Percentiles rank a stretch among this genome's conserved stretches.
Evolutionary conservation across 202 grass and related monocot genomes (phyloP).

Genomic region (Dendrocalamus latiflorus): DNA sequence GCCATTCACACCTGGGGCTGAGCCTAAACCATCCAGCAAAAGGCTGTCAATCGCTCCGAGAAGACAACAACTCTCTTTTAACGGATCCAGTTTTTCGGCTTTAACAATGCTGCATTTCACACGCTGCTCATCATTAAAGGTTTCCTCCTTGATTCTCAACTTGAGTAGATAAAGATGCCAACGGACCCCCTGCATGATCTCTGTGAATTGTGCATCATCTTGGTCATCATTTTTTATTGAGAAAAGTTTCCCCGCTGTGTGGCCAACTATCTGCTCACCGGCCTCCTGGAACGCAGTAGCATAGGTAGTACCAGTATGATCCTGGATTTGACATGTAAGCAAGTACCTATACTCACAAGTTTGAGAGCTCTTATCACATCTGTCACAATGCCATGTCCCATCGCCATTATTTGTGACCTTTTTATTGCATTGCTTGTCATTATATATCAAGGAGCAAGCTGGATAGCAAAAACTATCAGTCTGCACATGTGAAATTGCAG

Average conservation of each 20-base stretch:
- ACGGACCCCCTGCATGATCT: slow-evolving; percentile 41
- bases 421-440: slow-evolving; percentile 58
- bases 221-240: slow-evolving; percentile 46
- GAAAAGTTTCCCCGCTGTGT: slow-evolving; percentile 44
- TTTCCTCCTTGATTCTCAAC: slow-evolving; percentile 76
- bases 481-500: slow-evolving; percentile 36
- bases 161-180: slow-evolving; percentile 71
- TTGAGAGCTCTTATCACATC: slow-evolving; percentile 42
- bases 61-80: slow-evolving; percentile 49
- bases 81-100: slow-evolving; percentile 60
- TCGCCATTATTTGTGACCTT: slow-evolving; percentile 92
- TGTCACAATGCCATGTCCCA: slow-evolving; percentile 78
- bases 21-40: slow-evolving; percentile 32
- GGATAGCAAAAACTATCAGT: slow-evolving; percentile 72
- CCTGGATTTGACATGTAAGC: slow-evolving; percentile 63
- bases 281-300: slow-evolving; percentile 76
- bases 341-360: slow-evolving; percentile 80
- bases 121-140: slow-evolving; percentile 48
- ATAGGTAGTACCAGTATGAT: slow-evolving; percentile 67
- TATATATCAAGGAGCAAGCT: slow-evolving; percentile 48
- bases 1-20: slow-evolving; percentile 10
- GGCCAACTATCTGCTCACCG: slow-evolving; percentile 53
- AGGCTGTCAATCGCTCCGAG: slow-evolving; percentile 45
- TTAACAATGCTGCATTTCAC: slow-evolving; percentile 50
- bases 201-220: slow-evolving; percentile 51